Evolutionary conservation across 208 protist genomes (phyloP).

Genomic region (Crithidia brevicula): DNA sequence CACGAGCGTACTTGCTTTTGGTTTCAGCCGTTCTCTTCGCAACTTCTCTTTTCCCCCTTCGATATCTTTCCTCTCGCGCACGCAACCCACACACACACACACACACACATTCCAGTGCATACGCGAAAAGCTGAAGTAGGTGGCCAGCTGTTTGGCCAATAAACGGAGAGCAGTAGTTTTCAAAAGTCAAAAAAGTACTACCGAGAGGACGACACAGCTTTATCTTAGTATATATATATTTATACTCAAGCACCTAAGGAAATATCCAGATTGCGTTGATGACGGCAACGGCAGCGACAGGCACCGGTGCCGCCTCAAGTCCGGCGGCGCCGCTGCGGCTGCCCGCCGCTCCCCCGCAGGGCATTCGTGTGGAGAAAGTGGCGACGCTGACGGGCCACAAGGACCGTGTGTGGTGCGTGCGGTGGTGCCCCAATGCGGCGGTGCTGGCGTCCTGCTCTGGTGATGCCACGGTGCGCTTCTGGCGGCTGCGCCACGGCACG

Average conservation of each 20-base stretch:
- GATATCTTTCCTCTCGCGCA: too few species aligned
- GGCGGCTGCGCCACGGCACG: constrained; percentile 32
- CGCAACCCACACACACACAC: too few species aligned
- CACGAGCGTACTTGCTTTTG: too few species aligned
- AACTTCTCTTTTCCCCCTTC: too few species aligned
- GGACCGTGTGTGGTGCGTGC: constrained; percentile 86
- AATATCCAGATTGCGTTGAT: not conserved
- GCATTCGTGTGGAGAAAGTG: constrained; percentile 40
- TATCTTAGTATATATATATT: too few species aligned
- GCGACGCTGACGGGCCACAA: constrained; percentile 61
- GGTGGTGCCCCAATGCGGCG: constrained; percentile 72
- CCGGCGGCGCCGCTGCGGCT: constrained; percentile 29
- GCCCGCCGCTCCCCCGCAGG: constrained; percentile 1
- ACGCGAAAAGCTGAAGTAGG: too few species aligned
- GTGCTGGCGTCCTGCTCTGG: constrained; percentile 79
- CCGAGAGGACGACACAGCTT: too few species aligned
- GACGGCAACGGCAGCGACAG: not conserved
- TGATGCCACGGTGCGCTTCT: constrained; percentile 75
- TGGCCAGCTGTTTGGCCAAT: too few species aligned
- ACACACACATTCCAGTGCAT: too few species aligned
- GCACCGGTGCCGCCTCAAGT: not conserved
- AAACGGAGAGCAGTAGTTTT: too few species aligned
- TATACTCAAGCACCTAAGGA: not conserved
- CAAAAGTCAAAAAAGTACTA: too few species aligned
- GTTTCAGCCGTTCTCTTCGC: too few species aligned